phyloP scores from a whole-genome alignment of 2,329 filamentous ascomycete genomes.

The Aspergillus caelatus region DNA sequence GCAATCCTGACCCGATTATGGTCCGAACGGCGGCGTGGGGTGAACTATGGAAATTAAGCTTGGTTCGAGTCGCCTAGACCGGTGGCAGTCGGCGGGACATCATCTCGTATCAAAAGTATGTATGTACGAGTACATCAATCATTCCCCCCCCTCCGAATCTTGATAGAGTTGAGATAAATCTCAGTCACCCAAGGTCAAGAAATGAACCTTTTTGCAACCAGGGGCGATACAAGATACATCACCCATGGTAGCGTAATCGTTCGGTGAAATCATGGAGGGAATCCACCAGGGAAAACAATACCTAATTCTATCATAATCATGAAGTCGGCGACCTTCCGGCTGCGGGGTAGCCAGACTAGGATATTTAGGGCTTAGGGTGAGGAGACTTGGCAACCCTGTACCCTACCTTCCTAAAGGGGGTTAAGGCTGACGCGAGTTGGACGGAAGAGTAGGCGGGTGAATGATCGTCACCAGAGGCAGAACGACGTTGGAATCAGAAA shows the following conservation, averaged over 20 bases:
- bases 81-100: background rate
- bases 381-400: conserved; percentile 19
- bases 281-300: background rate
- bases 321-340: background rate
- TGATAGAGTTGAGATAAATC: background rate
- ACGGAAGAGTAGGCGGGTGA: background rate
- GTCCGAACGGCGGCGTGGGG: conserved; percentile 4
- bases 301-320: background rate
- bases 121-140: background rate
- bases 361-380: conserved; percentile 24
- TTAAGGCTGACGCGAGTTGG: conserved; percentile 27
- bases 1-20: conserved; percentile 2
- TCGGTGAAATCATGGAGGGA: background rate
- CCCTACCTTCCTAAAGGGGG: conserved; percentile 32
- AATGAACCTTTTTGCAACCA: background rate
- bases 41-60: background rate
- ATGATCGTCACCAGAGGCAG: background rate
- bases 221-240: background rate
- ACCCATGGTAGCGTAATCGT: background rate
- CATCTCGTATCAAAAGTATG: background rate
- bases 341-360: conserved; percentile 12
- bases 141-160: background rate
- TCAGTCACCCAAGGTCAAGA: background rate
- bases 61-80: conserved; percentile 2
- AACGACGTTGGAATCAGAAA: background rate